Base-by-base conservation (phyloP, 208 protist species). In the Novymonas esmeraldas region DNA sequence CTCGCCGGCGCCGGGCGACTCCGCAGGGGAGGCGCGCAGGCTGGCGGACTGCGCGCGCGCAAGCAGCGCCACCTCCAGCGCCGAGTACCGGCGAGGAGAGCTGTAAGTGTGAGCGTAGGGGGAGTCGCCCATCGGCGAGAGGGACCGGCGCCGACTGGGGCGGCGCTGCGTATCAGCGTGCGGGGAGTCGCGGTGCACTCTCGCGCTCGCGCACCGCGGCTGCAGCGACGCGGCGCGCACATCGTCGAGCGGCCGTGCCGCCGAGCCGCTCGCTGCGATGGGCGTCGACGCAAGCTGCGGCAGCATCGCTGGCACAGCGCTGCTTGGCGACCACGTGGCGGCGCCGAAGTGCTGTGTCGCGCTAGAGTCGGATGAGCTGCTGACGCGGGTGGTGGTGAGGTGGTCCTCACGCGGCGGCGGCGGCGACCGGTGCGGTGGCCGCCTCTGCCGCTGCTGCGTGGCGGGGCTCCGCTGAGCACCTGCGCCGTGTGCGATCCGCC, bases 1-100 rank as follows among this genome's bases (percentile, higher is more conserved):
- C 24, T 61, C 57, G 24, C 61, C 56, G 13, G 38, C 63, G 36
- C 33, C 26, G 18, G 44, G 48, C 24, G 76, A 52, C n/a, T 9
- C 7, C 6, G 26, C 9, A 0, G 51, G 31, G 0, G 33, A 26
- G 36, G 39, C 29, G 24, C 36, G 52, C 6, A 16, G 60, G 22
- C 31, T 39, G 22, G 14, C 34, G 5, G 60, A 41, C 3, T 42
- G 68, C 24, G 51, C 50, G n/a, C 60, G 68, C 34, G 56, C 52
- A 2, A 74, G 41, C 34, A 67, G 34, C 28, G 68, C 68, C 52
- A 63, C 52, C 42, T 74, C 68, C n/a, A 62, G 13, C 7, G 68
- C 36, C 13, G 60, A 67, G 68, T 61, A 54, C 0, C 60, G 68
- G n/a, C 60, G 58, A 14, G 26, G 51, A 26, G 10, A 6, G 57